Conservation (phyloP, 257 asterid genomes). For the Rubia yunnanensis region DNA sequence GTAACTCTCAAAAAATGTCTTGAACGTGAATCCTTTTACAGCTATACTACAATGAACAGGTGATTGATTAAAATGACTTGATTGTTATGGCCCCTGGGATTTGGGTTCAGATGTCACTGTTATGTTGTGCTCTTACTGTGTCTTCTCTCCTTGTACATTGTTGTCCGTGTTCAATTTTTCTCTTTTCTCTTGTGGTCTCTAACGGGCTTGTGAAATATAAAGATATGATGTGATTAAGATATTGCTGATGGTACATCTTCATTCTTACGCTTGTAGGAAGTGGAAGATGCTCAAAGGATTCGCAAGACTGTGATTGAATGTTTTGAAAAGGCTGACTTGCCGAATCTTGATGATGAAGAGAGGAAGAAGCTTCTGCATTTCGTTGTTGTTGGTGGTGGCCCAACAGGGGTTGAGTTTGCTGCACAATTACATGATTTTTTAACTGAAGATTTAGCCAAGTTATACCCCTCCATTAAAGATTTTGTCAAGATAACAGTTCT, state of each 20-base stretch:
- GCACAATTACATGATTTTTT: conserved; percentile 92
- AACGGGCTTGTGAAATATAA: not conserved
- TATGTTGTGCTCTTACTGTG: not conserved
- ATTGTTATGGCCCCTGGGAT: not conserved
- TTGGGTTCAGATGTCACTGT: not conserved
- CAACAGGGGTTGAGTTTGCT: conserved; percentile 78
- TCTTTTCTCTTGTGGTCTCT: not conserved
- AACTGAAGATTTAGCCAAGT: conserved; percentile 62
- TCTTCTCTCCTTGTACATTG: not conserved
- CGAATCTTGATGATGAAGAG: conserved; percentile 76
- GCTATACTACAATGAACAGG: not conserved
- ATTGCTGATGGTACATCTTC: not conserved
- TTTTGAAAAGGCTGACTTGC: conserved; percentile 82
- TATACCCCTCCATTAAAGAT: conserved; percentile 69
- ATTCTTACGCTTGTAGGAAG: conserved; percentile 46
- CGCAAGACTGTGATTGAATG: conserved; percentile 79
- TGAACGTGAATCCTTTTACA: not conserved
- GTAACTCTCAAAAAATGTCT: conserved; percentile 23
- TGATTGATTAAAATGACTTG: not conserved
- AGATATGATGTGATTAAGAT: not conserved
- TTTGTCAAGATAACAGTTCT: conserved; percentile 77
- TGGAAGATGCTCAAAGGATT: conserved; percentile 95
- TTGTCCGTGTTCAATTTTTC: not conserved
- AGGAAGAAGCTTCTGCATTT: conserved; percentile 80
- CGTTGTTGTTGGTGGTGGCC: conserved; percentile 97